Evolutionary conservation across 2,329 filamentous ascomycete species (phyloP), one percentile per base, ranked within the genome.

Genomic region (Calonectria pauciramosa): DNA sequence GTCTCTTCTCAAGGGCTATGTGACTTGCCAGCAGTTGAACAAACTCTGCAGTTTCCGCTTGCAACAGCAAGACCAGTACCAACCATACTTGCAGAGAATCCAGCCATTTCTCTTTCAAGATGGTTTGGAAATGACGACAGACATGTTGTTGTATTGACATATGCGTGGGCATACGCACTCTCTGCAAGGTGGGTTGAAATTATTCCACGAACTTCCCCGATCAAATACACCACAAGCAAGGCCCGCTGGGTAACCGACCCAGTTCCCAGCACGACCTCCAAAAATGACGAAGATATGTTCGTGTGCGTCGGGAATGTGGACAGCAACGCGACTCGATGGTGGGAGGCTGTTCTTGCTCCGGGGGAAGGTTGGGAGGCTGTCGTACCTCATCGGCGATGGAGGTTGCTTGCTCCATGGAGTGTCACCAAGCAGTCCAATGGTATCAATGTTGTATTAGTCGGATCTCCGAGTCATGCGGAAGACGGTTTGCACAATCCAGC

Each of bases 91-190:
- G 32, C 18, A 59, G 20, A 70, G 10, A 54, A 72, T 16, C 16
- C 28, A 18, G 36, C 65, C 14, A n/a, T 70, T 16, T 56, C 63
- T 2, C 54, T 73, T 14, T 34, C 28, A 11, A 18, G 65, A 5
- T 68, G 60, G 60, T 54, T 77, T 14, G 72, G 70, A 4, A 56
- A 71, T 10, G 52, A 74, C 3, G 74, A 75, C 14, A 34, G 47
- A 13, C 69, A 76, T 74, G 5, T 74, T 36, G 30, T 56, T 2
- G 52, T 76, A 8, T n/a, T 76, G 8, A 68, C 54, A 3, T 49
- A 70, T 4, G 74, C 74, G 36, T 72, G 72, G 74, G 72, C 74
- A 10, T 76, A 76, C 10, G 72, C 60, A 4, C n/a, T 76, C 4
- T 74, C 69, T 1, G 74, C 74, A 26, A 69, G 74, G 8, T 72